These are phyloP conservation scores for Trichosporon faecale DNA, from an alignment of 1,284 basidiomycete genomes.

Conservation along the genomic window DNA sequence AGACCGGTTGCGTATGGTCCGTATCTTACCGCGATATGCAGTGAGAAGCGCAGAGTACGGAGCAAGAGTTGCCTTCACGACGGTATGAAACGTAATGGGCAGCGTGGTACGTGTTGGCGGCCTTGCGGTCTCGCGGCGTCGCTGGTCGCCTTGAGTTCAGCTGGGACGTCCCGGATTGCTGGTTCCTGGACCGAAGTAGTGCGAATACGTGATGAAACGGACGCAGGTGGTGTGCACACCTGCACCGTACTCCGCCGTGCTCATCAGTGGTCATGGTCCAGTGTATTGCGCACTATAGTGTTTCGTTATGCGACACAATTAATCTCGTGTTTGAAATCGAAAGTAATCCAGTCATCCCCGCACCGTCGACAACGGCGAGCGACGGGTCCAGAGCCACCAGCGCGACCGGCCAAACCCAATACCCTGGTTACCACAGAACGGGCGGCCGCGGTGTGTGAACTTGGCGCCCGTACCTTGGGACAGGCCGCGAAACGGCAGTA, in stretches of 20 bases:
- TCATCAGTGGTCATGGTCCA: neutral
- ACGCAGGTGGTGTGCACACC: neutral
- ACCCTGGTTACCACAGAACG: conserved; percentile 5
- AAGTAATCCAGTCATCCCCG: neutral
- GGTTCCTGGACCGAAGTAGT: conserved; percentile 10
- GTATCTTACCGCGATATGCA: neutral
- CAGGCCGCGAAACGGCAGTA: neutral
- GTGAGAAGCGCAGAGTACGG: neutral
- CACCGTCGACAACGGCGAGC: neutral
- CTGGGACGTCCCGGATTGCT: conserved; percentile 5
- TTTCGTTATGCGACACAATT: neutral
- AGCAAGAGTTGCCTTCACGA: neutral
- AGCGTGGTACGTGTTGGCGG: neutral
- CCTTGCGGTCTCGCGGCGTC: neutral
- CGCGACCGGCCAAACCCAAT: neutral
- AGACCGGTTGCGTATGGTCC: neutral
- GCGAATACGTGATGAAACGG: conserved; percentile 6
- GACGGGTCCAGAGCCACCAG: neutral
- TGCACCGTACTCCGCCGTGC: neutral
- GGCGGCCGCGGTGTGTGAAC: neutral
- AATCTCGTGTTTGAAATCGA: neutral
- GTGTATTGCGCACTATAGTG: conserved; percentile 1
- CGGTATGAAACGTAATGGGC: conserved; percentile 5
- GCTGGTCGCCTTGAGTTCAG: conserved; percentile 1
- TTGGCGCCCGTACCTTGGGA: neutral